Base-by-base conservation (phyloP, 768 basidiomycete species). In the Tulasnella sp. region DNA sequence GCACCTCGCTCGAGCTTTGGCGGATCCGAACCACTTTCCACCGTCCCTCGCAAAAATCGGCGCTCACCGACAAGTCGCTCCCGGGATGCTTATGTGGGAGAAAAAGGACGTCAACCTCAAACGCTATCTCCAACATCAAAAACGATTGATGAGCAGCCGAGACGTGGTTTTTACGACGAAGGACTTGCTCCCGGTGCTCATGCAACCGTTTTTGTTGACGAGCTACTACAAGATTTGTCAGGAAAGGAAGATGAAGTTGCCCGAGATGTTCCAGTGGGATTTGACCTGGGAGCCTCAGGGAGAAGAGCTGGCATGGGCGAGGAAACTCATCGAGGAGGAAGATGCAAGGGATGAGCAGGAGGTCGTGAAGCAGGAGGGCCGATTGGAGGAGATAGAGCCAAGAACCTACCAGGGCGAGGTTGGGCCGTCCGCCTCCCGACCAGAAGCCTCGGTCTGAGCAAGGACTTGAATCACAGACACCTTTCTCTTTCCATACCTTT, bases 261-360 rank as follows among this genome's bases (percentile, higher is more conserved):
- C 78, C 18, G 78, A 79, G 71, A 79, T 79, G 78, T 79, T 79
- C 52, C 78, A 79, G 73, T 72, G 71, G 71, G 78, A 79, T 44
- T 52, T 79, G 42, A 72, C 71, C 19, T 79, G 78, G 78, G 78
- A 79, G 73, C 78, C 78, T 18, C 44, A 79, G 42, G 78, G 78
- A 14, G 78, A 79, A 27, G 73, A 74, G 73, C 14, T 74, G 21
- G 73, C 73, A 21, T 74, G 40, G 73, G 73, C 46, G 12, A 74
- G 73, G 73, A 31, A 39, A 24, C 73, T 74, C 3, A 21, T 74
- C 14, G 73, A 74, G 73, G 73, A 74, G 73, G 73, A 40, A 38
- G 73, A 74, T 9, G 39, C 19, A n/a, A 48, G 27, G 73, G 46
- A 48, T 27, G 73, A 40, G 34, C 27, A n/a, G 24, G 62, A 14